Evolutionary conservation across 805 yeast genomes (phyloP), one percentile per base, ranked within the genome.

Genomic region (Groenewaldozyma tartarivorans): DNA sequence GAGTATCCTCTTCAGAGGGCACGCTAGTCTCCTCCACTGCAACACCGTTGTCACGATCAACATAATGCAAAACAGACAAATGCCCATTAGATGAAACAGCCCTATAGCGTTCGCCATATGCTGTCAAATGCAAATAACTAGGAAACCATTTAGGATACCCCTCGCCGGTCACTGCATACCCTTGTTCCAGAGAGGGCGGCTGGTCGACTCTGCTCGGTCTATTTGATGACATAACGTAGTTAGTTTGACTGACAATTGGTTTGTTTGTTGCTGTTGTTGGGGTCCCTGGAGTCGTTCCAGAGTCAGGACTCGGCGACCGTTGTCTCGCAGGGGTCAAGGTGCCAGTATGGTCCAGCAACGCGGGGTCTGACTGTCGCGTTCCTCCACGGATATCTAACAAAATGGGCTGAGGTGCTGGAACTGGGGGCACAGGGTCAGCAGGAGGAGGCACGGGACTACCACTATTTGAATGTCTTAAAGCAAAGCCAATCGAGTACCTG

Each of bases 101-200:
- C 4, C 16, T n/a, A 31, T 30, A 38, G 11, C 52, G 47, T 33
- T 50, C 54, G 27, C 54, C 54, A 37, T 48, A 50, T n/a, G 47
- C 49, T 3, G 54, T 50, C 11, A 29, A 34, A 11, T 36, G 33
- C 19, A 50, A 42, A 37, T 50, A 50, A 7, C 45, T 27, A 16
- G 53, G 53, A 27, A 50, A 38, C 29, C 29, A 24, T 7, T 7
- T 24, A 24, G 29, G 29, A 24, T 9, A 24, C 29, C 29, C 29
- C 7, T 24, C 13, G 11, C 13, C 13, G n/a, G n/a, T n/a, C n/a
- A n/a, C n/a, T n/a, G n/a, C n/a, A n/a, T n/a, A n/a, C n/a, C n/a
- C n/a, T 24, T 24, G 29, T 9, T 9, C 13, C 7, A 24, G 29
- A 24, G 11, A 7, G 13, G 29, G 29, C 29, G 7, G 29, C 29